Conservation (phyloP, 2,329 filamentous ascomycete genomes). For the Clonostachys byssicola region DNA sequence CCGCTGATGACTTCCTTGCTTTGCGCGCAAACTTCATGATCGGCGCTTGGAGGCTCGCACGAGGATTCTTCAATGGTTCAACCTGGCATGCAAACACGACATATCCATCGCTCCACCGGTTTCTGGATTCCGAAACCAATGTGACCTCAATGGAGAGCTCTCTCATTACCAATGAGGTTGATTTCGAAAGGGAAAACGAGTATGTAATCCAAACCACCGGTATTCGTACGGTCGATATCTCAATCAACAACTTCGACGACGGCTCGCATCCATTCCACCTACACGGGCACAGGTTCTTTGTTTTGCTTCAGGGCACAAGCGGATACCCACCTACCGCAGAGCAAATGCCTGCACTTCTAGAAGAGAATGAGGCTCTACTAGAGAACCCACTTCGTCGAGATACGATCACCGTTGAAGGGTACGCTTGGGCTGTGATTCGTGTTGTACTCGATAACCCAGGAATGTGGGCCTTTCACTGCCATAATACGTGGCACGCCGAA, state of each 20-base stretch:
- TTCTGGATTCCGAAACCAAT: conserved; percentile 15
- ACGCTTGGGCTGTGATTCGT: conserved; percentile 41
- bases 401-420: conserved; percentile 37
- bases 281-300: conserved; percentile 23
- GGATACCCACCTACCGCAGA: conserved; percentile 23
- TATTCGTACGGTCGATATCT: conserved; percentile 47
- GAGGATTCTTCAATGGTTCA: conserved; percentile 50
- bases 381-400: conserved; percentile 47
- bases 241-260: conserved; percentile 58
- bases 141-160: conserved; percentile 21
- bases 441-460: conserved; percentile 45
- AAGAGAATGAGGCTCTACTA: conserved; percentile 12
- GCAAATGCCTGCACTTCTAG: conserved; percentile 15
- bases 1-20: conserved; percentile 32
- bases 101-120: conserved; percentile 26
- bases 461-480: conserved; percentile 44
- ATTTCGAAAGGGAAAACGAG: neutral
- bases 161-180: conserved; percentile 16
- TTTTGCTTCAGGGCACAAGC: conserved; percentile 10
- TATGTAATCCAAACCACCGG: conserved; percentile 34
- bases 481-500: conserved; percentile 53
- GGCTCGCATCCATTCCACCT: conserved; percentile 27
- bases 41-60: conserved; percentile 44
- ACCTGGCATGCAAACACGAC: conserved; percentile 37
- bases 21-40: conserved; percentile 52